Conservation (phyloP, 345 rosid genomes). For the Eucalyptus fibrosa region DNA sequence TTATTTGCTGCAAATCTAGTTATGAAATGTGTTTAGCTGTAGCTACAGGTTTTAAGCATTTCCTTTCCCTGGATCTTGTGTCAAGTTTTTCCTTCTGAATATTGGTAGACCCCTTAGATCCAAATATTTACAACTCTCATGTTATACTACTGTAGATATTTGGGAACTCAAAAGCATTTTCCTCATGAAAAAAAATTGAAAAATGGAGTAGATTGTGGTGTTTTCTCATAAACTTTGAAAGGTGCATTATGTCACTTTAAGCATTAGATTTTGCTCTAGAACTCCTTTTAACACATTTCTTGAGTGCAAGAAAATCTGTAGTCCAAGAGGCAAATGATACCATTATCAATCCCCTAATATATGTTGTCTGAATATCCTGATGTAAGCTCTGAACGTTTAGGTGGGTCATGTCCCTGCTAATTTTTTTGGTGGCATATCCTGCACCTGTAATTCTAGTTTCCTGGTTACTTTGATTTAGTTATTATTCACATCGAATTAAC, state of each 20-base stretch:
- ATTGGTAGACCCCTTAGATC: not conserved
- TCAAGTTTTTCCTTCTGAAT: not conserved
- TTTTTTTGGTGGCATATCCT: not conserved
- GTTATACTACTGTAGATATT: not conserved
- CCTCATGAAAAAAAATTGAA: not conserved
- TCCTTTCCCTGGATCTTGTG: not conserved
- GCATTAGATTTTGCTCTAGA: not conserved
- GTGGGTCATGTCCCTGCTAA: not conserved
- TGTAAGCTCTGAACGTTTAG: not conserved
- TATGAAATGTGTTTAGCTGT: not conserved
- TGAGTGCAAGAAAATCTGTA: not conserved
- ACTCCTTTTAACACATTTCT: not conserved
- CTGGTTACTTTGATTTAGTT: not conserved
- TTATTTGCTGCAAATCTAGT: not conserved
- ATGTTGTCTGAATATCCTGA: not conserved
- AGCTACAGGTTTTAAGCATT: not conserved
- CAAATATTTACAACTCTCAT: not conserved
- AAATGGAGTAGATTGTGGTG: not conserved
- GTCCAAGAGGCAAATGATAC: not conserved
- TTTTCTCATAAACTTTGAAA: not conserved
- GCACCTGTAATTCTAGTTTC: not conserved
- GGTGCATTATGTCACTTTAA: not conserved
- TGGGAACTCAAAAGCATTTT: not conserved
- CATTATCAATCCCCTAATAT: not conserved
- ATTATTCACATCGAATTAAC: not conserved